These are phyloP conservation scores for Schizothecium vesticola DNA, from an alignment of 495 filamentous ascomycete species.

Conservation along the genomic window DNA sequence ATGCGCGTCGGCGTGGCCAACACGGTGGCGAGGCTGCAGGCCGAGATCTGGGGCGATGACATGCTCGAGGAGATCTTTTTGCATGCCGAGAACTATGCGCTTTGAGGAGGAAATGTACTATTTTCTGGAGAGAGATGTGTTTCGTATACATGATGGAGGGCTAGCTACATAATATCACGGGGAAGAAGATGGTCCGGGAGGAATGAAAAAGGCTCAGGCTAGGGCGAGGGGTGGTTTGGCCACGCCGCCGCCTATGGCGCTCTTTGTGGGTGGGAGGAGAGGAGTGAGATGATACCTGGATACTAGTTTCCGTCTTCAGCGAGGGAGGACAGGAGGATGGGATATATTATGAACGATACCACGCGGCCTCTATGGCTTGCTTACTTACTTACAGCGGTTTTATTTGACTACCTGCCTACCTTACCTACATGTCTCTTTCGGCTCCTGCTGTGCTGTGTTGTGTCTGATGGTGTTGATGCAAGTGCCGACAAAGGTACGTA, in stretches of 20 bases:
- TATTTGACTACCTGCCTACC: not conserved
- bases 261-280: too few relatives aligned
- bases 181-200: not conserved
- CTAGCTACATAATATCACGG: not conserved
- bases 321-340: not conserved
- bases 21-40: slow-evolving; percentile 76
- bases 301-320: not conserved
- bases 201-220: not conserved
- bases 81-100: slow-evolving; percentile 91
- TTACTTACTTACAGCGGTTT: not conserved
- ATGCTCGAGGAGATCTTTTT: slow-evolving; percentile 85
- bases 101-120: slow-evolving; percentile 37
- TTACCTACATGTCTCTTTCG: not conserved
- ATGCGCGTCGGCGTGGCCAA: slow-evolving; percentile 85
- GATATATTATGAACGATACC: not conserved
- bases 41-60: slow-evolving; percentile 69
- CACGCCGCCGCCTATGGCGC: too few relatives aligned
- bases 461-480: not conserved
- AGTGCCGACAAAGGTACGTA: not conserved
- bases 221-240: not conserved
- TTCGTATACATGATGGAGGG: not conserved
- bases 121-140: not conserved
- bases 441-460: not conserved
- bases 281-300: not conserved
- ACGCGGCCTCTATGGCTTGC: not conserved